These are phyloP conservation scores for Pleurotus djamor DNA, from an alignment of 768 basidiomycete genomes.

Conservation along the genomic window DNA sequence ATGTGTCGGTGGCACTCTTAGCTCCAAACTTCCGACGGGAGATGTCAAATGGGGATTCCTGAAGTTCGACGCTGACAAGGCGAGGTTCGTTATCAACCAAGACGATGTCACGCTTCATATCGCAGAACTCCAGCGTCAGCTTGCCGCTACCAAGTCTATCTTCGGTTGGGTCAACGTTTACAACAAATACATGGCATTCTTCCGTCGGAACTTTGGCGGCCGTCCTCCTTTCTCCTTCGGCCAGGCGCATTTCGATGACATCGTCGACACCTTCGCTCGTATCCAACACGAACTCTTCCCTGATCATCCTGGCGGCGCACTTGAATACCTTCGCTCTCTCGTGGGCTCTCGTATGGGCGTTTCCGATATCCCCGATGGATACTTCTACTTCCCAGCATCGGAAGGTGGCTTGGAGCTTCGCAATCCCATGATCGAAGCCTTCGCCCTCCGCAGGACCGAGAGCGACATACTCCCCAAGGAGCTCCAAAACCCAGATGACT, in stretches of 20 bases:
- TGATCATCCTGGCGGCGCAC: constrained; percentile 14
- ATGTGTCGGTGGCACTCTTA: constrained; percentile 21
- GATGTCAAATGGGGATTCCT: constrained; percentile 40
- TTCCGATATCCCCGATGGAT: constrained; percentile 33
- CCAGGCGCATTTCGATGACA: constrained; percentile 23
- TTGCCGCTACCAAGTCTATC: constrained; percentile 30
- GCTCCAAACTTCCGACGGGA: constrained; percentile 24
- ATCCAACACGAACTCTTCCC: constrained; percentile 32
- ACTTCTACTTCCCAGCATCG: constrained; percentile 35
- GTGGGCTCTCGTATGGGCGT: constrained; percentile 28
- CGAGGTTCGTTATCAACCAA: constrained; percentile 35
- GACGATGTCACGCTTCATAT: constrained; percentile 32
- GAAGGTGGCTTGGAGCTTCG: constrained; percentile 34
- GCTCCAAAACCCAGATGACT: not conserved
- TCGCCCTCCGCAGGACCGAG: constrained; percentile 20
- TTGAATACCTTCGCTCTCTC: constrained; percentile 17
- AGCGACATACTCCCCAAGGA: constrained; percentile 11
- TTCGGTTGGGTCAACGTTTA: constrained; percentile 35
- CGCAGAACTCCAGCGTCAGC: constrained; percentile 32
- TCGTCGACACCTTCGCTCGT: constrained; percentile 26
- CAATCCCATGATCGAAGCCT: constrained; percentile 34
- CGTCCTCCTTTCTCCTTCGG: constrained; percentile 30
- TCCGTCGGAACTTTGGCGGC: constrained; percentile 32
- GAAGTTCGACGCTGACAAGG: constrained; percentile 25
- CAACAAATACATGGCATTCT: constrained; percentile 38